phyloP scores from a whole-genome alignment of 257 asterid species.

The Schizonepeta tenuifolia region DNA sequence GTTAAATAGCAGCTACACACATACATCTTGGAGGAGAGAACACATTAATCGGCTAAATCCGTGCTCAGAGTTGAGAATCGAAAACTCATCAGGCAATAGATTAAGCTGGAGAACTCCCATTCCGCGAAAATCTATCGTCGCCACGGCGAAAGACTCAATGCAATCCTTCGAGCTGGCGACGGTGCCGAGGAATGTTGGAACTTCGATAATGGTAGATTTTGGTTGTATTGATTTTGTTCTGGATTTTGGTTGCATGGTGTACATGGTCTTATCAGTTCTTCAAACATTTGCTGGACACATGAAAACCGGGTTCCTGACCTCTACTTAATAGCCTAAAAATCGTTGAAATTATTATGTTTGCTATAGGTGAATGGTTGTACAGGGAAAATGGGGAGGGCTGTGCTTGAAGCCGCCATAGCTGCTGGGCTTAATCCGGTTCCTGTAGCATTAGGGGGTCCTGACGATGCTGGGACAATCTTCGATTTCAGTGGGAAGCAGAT shows the following conservation, averaged over 20 bases:
- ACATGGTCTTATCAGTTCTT: background rate
- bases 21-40: slow-evolving; percentile 31
- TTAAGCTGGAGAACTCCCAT: slow-evolving; percentile 23
- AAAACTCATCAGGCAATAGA: background rate
- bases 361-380: slow-evolving; percentile 86
- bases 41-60: slow-evolving; percentile 33
- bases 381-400: slow-evolving; percentile 94
- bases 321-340: background rate
- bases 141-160: slow-evolving; percentile 37
- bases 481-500: slow-evolving; percentile 72
- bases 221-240: slow-evolving; percentile 18
- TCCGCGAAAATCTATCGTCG: slow-evolving; percentile 34
- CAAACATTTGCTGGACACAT: background rate
- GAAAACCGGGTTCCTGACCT: background rate
- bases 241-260: slow-evolving; percentile 1
- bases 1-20: slow-evolving; percentile 18
- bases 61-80: slow-evolving; percentile 22
- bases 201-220: slow-evolving; percentile 55
- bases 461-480: slow-evolving; percentile 67
- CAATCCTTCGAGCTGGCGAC: slow-evolving; percentile 33
- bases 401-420: slow-evolving; percentile 86
- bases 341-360: slow-evolving; percentile 21
- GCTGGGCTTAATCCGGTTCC: slow-evolving; percentile 87
- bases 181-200: slow-evolving; percentile 31
- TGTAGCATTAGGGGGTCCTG: slow-evolving; percentile 74